Evolutionary conservation across 2,329 filamentous ascomycete species (phyloP).

Genomic region (Rhynchosporium secalis): DNA sequence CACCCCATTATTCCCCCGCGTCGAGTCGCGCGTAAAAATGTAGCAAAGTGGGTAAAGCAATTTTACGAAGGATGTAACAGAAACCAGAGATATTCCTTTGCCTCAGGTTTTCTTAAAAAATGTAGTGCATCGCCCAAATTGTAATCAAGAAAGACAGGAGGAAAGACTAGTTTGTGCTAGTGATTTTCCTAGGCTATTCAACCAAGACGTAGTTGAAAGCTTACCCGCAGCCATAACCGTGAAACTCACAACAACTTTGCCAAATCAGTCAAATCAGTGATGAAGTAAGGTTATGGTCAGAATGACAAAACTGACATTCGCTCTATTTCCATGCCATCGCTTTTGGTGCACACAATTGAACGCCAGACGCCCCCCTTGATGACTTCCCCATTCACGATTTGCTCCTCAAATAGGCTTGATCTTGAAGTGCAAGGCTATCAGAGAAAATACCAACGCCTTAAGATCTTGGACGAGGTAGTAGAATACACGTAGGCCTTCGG

Average conservation of each 20-base stretch:
- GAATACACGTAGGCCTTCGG: conserved; percentile 93
- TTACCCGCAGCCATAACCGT: background rate
- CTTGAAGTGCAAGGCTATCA: conserved; percentile 98
- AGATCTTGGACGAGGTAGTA: conserved; percentile 98
- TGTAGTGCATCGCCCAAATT: no score
- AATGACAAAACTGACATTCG: conserved; percentile 6
- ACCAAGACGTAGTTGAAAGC: no score
- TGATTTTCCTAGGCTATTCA: no score
- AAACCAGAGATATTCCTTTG: no score
- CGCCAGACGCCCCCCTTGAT: conserved; percentile 34
- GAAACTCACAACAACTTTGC: background rate
- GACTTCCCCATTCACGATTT: conserved; percentile 10
- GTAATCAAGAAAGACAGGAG: no score
- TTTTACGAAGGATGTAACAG: no score
- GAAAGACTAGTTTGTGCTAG: no score
- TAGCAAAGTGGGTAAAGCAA: background rate
- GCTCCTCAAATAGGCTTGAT: conserved; percentile 72
- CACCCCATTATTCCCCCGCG: conserved; percentile 15
- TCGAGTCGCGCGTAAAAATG: conserved; percentile 12
- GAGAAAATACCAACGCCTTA: conserved; percentile 92
- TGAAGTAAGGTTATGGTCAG: background rate
- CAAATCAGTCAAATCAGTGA: background rate
- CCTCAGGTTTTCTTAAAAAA: no score
- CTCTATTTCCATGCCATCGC: conserved; percentile 37
- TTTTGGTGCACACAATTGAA: conserved; percentile 27